Conservation (phyloP, 73 alveolate species). For the Uronychia binucleata region DNA sequence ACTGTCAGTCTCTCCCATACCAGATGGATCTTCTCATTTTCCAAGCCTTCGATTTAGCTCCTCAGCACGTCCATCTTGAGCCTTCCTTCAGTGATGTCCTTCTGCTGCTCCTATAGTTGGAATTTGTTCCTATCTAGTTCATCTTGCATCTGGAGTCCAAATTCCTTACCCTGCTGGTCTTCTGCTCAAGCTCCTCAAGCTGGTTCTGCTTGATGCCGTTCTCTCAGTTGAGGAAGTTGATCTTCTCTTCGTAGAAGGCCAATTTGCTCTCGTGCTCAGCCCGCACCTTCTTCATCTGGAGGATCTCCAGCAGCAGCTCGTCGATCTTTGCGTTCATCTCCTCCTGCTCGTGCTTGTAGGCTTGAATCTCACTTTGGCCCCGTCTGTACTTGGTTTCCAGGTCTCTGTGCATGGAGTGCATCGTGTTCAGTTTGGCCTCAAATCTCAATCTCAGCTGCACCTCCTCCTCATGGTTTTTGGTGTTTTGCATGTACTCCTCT, state of each 20-base stretch:
- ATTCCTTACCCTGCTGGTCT: conserved; percentile 10
- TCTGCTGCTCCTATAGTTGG: conserved; percentile 12
- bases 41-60: conserved; percentile 35
- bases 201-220: neutral
- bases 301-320: neutral
- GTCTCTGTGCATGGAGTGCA: conserved; percentile 67
- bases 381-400: conserved; percentile 50
- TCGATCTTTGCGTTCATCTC: neutral
- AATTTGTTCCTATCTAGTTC: conserved; percentile 23
- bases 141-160: neutral
- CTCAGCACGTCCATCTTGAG: conserved; percentile 37
- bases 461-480: conserved; percentile 74
- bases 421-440: conserved; percentile 54
- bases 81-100: conserved; percentile 32
- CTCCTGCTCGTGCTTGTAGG: neutral
- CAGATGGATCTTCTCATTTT: conserved; percentile 42
- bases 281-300: conserved; percentile 16
- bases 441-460: conserved; percentile 66
- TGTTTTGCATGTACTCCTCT: conserved; percentile 59
- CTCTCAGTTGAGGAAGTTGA: neutral
- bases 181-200: neutral
- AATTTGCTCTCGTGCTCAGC: neutral
- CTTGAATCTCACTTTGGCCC: conserved; percentile 43
- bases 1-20: neutral
- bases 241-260: neutral